Evolutionary conservation across 345 rosid genomes (phyloP).

Genomic region (Lepidium sativum): DNA sequence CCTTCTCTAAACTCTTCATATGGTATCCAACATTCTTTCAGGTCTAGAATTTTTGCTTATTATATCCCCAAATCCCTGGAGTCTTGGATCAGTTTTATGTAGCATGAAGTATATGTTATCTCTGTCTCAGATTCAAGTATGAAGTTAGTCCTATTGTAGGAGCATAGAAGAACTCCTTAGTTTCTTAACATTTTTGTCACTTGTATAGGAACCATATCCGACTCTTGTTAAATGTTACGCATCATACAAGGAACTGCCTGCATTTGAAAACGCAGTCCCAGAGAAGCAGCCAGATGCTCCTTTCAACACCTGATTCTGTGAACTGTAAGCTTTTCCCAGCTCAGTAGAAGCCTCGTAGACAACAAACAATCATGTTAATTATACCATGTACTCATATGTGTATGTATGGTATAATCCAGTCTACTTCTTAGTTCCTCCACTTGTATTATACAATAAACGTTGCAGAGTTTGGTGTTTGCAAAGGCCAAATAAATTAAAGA

Average conservation of each 20-base stretch:
- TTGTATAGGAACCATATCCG: constrained; percentile 44
- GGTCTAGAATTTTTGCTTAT: neutral
- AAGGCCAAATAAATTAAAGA: neutral
- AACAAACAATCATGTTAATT: neutral
- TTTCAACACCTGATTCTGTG: neutral
- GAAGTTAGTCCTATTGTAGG: neutral
- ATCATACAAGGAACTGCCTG: constrained; percentile 41
- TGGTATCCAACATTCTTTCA: neutral
- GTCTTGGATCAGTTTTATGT: neutral
- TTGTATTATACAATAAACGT: constrained; percentile 3
- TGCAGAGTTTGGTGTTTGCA: neutral
- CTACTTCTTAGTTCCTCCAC: neutral
- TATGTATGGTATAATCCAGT: neutral
- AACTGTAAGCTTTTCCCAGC: neutral
- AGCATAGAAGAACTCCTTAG: neutral
- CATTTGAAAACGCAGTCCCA: constrained; percentile 29
- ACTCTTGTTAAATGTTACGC: constrained; percentile 46
- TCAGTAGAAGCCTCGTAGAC: neutral
- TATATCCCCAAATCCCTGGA: neutral
- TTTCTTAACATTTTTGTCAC: neutral
- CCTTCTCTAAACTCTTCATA: neutral
- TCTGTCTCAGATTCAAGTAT: neutral
- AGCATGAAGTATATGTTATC: neutral
- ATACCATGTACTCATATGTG: neutral
- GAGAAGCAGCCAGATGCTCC: constrained; percentile 36